Evolutionary conservation across 2,329 filamentous ascomycete genomes (phyloP), one percentile per base, ranked within the genome.

Genomic region (Penicillium sp.): DNA sequence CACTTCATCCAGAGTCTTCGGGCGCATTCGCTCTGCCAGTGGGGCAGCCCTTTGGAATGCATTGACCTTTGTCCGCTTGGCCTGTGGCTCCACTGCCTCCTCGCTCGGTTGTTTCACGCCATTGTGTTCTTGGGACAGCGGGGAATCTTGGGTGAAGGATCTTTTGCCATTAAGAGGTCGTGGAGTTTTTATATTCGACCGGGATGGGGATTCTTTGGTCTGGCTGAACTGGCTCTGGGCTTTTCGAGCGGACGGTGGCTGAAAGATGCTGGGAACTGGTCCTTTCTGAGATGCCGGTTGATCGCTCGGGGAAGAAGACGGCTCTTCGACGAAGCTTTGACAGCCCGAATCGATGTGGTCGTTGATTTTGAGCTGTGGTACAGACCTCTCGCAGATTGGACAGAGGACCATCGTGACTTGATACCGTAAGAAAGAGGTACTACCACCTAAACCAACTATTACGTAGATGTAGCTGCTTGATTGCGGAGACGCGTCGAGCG

Each of bases 1-100:
- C 3, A 98, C 91, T 17, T 97, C 89, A 72, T 97, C 91, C 8
- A 99, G 84, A 0, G 85, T 91, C 59, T 83, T 84, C 1, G 95
- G 95, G 4, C 95, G 88, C 92, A 98, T 97, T 33, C 94, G 90
- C 78, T 99, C 95, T 2, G 95, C 93, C 19, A 99, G 82, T 0
- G 95, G 95, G 9, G 92, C 93, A 0, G 89, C 87, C 70, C 88
- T 88, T 60, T 88, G 86, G 38, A 88, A 82, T 0, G 85, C 83
- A 73, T 81, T 86, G 69, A 77, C 86, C 78, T 91, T 92, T 15
- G 84, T 81, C 73, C 88, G 89, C 76, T 94, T 93, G 4, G 81
- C 68, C 9, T 81, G 71, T 15, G 83, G 78, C 28, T 80, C 80
- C 57, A 78, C 67, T 53, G 78, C 66, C 62, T 66, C 50, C 53